These are phyloP conservation scores for Chionographis japonica DNA, from an alignment of 106 monocot genomes.

Conservation along the genomic window DNA sequence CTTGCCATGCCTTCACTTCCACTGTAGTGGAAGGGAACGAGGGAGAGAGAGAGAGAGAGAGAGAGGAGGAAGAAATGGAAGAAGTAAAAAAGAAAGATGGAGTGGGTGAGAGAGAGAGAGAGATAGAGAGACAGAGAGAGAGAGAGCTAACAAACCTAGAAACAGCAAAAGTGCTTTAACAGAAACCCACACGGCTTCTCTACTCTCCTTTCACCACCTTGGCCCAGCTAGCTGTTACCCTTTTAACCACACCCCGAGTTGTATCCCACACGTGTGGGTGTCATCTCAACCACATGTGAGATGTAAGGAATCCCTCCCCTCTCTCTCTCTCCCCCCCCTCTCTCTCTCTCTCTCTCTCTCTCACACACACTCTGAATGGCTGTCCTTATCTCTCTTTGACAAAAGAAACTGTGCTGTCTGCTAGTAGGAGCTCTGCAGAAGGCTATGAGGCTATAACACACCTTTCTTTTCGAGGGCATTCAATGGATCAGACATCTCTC, in stretches of 20 bases:
- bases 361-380: conserved; percentile 8
- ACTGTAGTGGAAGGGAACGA: not conserved
- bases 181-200: no score
- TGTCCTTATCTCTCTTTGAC: conserved; percentile 14
- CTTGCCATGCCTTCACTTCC: not conserved
- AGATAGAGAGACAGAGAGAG: no score
- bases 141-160: no score
- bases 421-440: conserved; percentile 14
- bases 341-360: no score
- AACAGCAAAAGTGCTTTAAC: no score
- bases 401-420: conserved; percentile 25
- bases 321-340: not conserved
- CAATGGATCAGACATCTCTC: not conserved
- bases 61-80: not conserved
- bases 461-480: conserved; percentile 13
- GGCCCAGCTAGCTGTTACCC: not conserved
- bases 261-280: conserved; percentile 23
- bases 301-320: not conserved
- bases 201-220: no score
- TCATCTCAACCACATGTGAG: conserved; percentile 10
- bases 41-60: no score
- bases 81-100: not conserved
- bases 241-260: not conserved
- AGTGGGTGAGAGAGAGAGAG: no score
- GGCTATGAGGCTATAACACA: conserved; percentile 12